phyloP scores from a whole-genome alignment of 352 stramenopile genomes.

The Thraustotheca clavata region DNA sequence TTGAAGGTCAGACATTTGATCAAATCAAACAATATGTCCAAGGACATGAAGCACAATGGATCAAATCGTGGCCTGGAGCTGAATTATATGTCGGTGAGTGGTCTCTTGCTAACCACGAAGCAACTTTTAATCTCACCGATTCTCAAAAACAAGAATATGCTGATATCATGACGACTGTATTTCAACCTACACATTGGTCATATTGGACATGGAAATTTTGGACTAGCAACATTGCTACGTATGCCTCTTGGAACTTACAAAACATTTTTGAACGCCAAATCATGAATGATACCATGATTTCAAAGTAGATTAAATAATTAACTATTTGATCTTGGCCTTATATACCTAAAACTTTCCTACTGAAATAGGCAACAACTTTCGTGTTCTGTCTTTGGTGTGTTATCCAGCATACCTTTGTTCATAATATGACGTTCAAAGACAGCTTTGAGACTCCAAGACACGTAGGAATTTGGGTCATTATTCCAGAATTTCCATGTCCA shows the following conservation, averaged over 20 bases:
- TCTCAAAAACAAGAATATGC: not conserved
- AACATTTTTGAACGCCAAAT: not conserved
- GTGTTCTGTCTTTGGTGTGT: too few relatives aligned
- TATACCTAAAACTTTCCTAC: too few relatives aligned
- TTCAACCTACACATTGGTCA: slow-evolving; percentile 6
- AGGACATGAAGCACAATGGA: slow-evolving; percentile 10
- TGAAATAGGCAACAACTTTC: too few relatives aligned
- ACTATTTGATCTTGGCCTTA: too few relatives aligned
- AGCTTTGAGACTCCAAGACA: not conserved
- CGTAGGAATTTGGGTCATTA: slow-evolving; percentile 1
- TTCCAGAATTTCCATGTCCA: slow-evolving; percentile 84
- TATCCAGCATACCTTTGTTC: not conserved
- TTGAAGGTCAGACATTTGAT: slow-evolving; percentile 18
- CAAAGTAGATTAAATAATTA: too few relatives aligned
- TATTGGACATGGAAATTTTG: slow-evolving; percentile 19
- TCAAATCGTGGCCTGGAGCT: slow-evolving; percentile 26
- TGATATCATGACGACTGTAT: not conserved
- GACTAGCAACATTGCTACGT: not conserved
- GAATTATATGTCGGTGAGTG: slow-evolving; percentile 22
- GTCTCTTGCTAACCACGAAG: slow-evolving; percentile 16
- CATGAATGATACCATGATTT: not conserved
- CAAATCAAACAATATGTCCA: slow-evolving; percentile 5
- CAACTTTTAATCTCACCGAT: slow-evolving; percentile 10
- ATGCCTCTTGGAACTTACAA: not conserved
- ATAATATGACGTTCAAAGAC: slow-evolving; percentile 1